A percentile compares a stretch with the other conserved stretches of the same genome.
These are phyloP conservation scores for Brassica cretica DNA, from an alignment of 345 rosid species.

Conservation along the genomic window DNA sequence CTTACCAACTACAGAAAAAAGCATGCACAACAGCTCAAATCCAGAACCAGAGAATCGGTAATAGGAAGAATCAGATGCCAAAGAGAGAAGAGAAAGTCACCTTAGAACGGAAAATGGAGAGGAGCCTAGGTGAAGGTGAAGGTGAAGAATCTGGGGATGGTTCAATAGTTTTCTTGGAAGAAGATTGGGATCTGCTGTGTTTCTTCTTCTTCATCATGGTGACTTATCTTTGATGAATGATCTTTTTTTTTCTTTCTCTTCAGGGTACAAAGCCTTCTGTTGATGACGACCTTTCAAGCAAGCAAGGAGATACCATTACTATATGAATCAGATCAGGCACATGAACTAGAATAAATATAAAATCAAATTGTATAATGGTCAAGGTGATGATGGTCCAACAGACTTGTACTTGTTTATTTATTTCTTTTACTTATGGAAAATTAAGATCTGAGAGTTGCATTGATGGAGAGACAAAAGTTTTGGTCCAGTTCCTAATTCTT, in stretches of 20 bases:
- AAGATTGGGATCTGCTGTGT: constrained; percentile 38
- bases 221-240: constrained; percentile 29
- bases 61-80: background rate
- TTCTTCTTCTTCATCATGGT: constrained; percentile 40
- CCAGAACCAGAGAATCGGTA: constrained; percentile 6
- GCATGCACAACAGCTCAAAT: constrained; percentile 13
- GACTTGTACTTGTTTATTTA: constrained; percentile 22
- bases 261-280: constrained; percentile 6
- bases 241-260: background rate
- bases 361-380: constrained; percentile 23
- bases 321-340: constrained; percentile 36
- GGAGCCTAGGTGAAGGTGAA: constrained; percentile 39
- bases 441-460: constrained; percentile 31
- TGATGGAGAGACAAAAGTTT: constrained; percentile 25
- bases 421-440: background rate
- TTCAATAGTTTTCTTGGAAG: constrained; percentile 25
- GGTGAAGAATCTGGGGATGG: constrained; percentile 24
- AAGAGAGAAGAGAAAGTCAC: constrained; percentile 14
- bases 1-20: constrained; percentile 26
- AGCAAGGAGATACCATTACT: constrained; percentile 12
- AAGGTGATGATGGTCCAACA: constrained; percentile 24
- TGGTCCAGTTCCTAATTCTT: constrained; percentile 23
- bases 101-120: constrained; percentile 39
- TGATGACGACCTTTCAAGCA: constrained; percentile 30
- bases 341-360: constrained; percentile 24